Percentiles rank a stretch among this genome's conserved stretches.
These are phyloP conservation scores for Pythium angustatum DNA, from an alignment of 352 stramenopile genomes.

Conservation along the genomic window DNA sequence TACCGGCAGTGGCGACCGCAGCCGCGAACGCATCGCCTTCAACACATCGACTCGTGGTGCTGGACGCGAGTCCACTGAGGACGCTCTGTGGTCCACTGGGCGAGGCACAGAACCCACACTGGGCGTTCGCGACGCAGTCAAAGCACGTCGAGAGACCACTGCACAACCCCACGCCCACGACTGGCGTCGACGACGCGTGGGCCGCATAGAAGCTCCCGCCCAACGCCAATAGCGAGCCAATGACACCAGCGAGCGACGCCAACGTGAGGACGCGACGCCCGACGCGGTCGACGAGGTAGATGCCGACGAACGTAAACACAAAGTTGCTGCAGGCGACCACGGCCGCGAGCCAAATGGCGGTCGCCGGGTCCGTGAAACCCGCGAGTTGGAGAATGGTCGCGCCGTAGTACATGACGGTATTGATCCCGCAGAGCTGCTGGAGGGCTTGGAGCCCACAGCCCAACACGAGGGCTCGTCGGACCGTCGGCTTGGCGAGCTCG, in stretches of 20 bases:
- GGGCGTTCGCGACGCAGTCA: constrained; percentile 58
- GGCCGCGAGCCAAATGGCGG: constrained; percentile 78
- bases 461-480: constrained; percentile 49
- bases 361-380: constrained; percentile 66
- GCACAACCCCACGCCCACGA: constrained; percentile 40
- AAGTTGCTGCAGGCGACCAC: constrained; percentile 75
- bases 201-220: constrained; percentile 50
- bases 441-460: constrained; percentile 65
- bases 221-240: constrained; percentile 44
- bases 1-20: constrained; percentile 1
- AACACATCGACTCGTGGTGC: constrained; percentile 22
- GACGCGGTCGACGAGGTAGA: constrained; percentile 55
- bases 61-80: not conserved
- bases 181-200: constrained; percentile 31
- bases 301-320: constrained; percentile 63
- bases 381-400: constrained; percentile 82
- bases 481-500: constrained; percentile 36
- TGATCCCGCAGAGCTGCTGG: constrained; percentile 84
- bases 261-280: constrained; percentile 57
- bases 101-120: constrained; percentile 65
- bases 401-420: constrained; percentile 89
- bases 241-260: constrained; percentile 43
- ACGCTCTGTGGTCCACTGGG: constrained; percentile 2
- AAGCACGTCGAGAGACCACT: constrained; percentile 54
- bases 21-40: constrained; percentile 8